Evolutionary conservation across 306 rosid genomes (phyloP).

Genomic region (Vigna reflexopilosa): DNA sequence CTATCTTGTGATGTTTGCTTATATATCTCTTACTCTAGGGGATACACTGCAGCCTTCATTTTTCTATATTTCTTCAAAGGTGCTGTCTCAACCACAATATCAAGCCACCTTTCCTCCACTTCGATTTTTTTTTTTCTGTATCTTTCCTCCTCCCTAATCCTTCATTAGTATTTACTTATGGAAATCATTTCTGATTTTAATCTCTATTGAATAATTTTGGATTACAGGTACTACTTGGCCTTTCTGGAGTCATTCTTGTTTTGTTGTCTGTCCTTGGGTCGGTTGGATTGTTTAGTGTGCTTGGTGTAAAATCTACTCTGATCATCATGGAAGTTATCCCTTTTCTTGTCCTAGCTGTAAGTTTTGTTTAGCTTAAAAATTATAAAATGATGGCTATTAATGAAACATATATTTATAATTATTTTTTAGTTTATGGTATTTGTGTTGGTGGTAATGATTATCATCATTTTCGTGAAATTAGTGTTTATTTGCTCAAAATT

Average conservation of each 20-base stretch:
- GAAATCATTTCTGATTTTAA: conserved; percentile 19
- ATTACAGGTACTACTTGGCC: conserved; percentile 90
- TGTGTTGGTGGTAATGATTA: neutral
- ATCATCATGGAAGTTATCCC: conserved; percentile 99
- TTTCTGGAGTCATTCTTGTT: conserved; percentile 90
- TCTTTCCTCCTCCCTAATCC: conserved; percentile 20
- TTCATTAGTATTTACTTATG: conserved; percentile 1
- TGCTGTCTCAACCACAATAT: conserved; percentile 44
- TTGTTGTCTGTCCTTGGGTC: conserved; percentile 97
- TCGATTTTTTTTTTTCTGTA: conserved; percentile 10
- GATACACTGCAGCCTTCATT: conserved; percentile 71
- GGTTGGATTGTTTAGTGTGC: conserved; percentile 88
- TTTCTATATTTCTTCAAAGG: conserved; percentile 95
- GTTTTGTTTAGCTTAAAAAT: conserved; percentile 51
- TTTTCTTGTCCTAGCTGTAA: conserved; percentile 97
- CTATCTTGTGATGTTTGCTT: conserved; percentile 97
- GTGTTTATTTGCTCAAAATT: neutral
- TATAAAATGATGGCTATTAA: conserved; percentile 2
- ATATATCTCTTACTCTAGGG: conserved; percentile 96
- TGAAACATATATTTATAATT: conserved; percentile 14
- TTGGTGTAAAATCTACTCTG: conserved; percentile 92
- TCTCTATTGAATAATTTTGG: conserved; percentile 41
- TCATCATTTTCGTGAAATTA: neutral
- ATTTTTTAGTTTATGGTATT: conserved; percentile 2
- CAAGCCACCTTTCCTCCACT: conserved; percentile 9